These are phyloP conservation scores for Xylaria grammica DNA, from an alignment of 495 filamentous ascomycete genomes.

Conservation along the genomic window DNA sequence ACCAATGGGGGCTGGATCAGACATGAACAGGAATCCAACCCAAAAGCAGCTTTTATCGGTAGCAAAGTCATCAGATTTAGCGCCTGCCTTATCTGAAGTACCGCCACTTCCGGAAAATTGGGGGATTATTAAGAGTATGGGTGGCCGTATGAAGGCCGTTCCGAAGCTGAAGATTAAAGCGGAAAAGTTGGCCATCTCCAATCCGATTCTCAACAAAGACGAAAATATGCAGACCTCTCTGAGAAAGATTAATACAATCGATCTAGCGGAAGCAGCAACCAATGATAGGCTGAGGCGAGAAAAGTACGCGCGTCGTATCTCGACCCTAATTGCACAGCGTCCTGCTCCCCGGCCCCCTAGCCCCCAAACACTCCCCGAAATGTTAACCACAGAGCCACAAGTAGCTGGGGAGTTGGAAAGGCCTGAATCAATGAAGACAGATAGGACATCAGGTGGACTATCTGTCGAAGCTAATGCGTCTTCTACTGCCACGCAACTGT, in stretches of 20 bases:
- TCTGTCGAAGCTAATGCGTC: slow-evolving; percentile 39
- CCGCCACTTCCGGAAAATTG: slow-evolving; percentile 8
- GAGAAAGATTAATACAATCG: slow-evolving; percentile 52
- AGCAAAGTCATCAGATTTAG: neutral
- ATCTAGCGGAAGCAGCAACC: slow-evolving; percentile 50
- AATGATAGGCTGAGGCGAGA: slow-evolving; percentile 55
- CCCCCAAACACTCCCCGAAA: slow-evolving; percentile 33
- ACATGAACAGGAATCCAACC: slow-evolving; percentile 13
- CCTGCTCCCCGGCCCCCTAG: slow-evolving; percentile 44
- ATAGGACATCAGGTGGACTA: slow-evolving; percentile 27
- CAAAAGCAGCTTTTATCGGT: slow-evolving; percentile 27
- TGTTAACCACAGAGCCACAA: slow-evolving; percentile 47
- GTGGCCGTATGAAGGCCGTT: slow-evolving; percentile 39
- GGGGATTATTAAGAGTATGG: neutral
- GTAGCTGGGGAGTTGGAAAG: slow-evolving; percentile 34
- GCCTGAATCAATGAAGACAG: slow-evolving; percentile 29
- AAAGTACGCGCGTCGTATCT: slow-evolving; percentile 37
- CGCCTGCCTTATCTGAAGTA: neutral
- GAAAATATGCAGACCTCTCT: slow-evolving; percentile 44
- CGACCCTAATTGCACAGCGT: slow-evolving; percentile 40
- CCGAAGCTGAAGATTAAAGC: slow-evolving; percentile 33
- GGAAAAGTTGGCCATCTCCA: slow-evolving; percentile 52
- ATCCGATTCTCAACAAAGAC: slow-evolving; percentile 50
- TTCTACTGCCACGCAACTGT: slow-evolving; percentile 49
- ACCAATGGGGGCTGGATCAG: slow-evolving; percentile 18